These are phyloP conservation scores for Dalechampia spathulata DNA, from an alignment of 441 rosid species.

Conservation along the genomic window DNA sequence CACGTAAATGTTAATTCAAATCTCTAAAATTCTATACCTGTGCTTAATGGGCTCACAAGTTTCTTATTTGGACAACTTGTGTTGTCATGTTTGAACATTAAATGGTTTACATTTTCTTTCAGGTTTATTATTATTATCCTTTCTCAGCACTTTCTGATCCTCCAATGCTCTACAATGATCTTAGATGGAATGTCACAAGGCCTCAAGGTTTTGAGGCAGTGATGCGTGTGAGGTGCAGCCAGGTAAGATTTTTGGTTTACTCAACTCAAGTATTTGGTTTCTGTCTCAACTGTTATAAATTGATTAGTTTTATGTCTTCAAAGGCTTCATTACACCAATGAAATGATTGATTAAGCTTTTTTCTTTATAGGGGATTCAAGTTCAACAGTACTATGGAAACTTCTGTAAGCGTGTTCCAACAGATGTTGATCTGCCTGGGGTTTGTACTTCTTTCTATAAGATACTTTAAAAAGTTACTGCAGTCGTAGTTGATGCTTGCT, in stretches of 20 bases:
- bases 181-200: constrained; percentile 95
- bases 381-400: constrained; percentile 91
- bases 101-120: constrained; percentile 23
- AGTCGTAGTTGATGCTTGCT: neutral
- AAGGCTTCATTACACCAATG: constrained; percentile 7
- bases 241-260: constrained; percentile 39
- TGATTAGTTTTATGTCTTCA: neutral
- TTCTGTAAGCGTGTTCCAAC: constrained; percentile 97
- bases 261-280: neutral
- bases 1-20: no score
- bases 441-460: constrained; percentile 25
- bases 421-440: constrained; percentile 79
- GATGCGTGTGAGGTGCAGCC: constrained; percentile 99
- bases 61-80: no score
- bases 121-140: constrained; percentile 90
- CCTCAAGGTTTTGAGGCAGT: constrained; percentile 99
- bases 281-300: neutral
- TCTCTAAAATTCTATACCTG: no score
- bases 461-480: neutral
- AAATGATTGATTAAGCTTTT: constrained; percentile 14
- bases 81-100: neutral
- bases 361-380: constrained; percentile 86
- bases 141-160: constrained; percentile 91
- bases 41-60: no score
- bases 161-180: constrained; percentile 97